phyloP scores from a whole-genome alignment of 106 monocot species.

The Dendrobium nobile region DNA sequence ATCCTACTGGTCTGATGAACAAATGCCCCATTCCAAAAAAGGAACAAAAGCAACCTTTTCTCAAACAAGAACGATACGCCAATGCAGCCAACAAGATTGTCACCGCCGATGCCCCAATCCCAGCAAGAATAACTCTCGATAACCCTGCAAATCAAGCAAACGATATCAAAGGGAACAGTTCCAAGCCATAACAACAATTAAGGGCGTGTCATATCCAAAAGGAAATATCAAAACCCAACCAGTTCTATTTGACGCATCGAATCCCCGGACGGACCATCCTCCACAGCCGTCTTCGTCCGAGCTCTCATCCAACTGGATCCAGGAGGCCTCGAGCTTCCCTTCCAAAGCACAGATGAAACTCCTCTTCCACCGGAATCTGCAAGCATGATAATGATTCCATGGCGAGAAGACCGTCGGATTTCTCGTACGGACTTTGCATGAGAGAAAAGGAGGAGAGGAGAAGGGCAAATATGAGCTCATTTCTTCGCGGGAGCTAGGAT shows the following conservation, averaged over 20 bases:
- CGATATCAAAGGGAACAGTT: not conserved
- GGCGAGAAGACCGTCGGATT: too few relatives aligned
- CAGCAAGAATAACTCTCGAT: not conserved
- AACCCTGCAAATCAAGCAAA: not conserved
- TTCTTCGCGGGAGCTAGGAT: not conserved
- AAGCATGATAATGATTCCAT: not conserved
- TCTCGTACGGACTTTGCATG: not conserved
- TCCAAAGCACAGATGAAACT: not conserved
- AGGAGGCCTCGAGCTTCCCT: not conserved
- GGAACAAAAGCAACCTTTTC: not conserved
- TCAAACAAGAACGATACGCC: not conserved
- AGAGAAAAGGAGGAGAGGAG: not conserved
- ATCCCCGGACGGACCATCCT: constrained; percentile 1
- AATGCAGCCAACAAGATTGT: constrained; percentile 2
- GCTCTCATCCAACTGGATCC: not conserved
- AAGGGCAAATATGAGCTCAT: constrained; percentile 2
- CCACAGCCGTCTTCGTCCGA: constrained; percentile 3
- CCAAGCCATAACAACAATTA: not conserved
- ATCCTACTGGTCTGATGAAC: not conserved
- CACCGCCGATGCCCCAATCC: not conserved
- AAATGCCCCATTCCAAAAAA: not conserved
- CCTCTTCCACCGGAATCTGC: not conserved
- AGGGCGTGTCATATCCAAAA: not conserved
- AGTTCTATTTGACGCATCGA: not conserved
- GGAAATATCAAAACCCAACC: not conserved